Conservation (phyloP, 2,329 filamentous ascomycete genomes). For the Parafenestella ontariensis region DNA sequence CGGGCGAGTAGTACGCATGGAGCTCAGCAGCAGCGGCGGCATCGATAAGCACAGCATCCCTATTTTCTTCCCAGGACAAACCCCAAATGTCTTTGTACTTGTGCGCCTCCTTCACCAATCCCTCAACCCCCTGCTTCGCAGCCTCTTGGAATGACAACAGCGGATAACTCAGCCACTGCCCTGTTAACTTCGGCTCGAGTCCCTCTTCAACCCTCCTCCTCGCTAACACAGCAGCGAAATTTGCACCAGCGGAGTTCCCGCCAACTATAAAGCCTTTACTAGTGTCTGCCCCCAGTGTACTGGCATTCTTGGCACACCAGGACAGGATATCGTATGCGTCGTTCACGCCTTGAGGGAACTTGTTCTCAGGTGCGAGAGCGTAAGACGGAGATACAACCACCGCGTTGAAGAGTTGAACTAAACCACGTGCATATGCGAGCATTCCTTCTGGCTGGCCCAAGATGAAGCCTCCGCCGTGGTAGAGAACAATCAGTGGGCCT, state of each 20-base stretch:
- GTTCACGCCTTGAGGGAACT: slow-evolving; percentile 57
- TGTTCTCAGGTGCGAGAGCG: slow-evolving; percentile 58
- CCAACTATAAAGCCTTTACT: slow-evolving; percentile 51
- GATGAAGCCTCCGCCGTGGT: slow-evolving; percentile 7
- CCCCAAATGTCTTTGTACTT: slow-evolving; percentile 8
- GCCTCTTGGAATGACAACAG: not conserved
- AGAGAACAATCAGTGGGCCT: slow-evolving; percentile 9
- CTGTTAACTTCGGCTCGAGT: slow-evolving; percentile 9
- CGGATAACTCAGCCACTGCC: slow-evolving; percentile 8
- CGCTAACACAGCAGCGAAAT: slow-evolving; percentile 17
- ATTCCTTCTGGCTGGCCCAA: slow-evolving; percentile 1
- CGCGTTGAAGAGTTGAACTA: slow-evolving; percentile 11
- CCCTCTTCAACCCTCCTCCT: slow-evolving; percentile 8
- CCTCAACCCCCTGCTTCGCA: not conserved
- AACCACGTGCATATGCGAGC: slow-evolving; percentile 1
- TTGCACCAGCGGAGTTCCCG: slow-evolving; percentile 56
- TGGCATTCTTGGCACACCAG: slow-evolving; percentile 35
- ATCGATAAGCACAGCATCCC: slow-evolving; percentile 12
- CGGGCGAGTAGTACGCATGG: not conserved
- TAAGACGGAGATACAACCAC: slow-evolving; percentile 60
- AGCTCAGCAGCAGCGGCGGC: not conserved
- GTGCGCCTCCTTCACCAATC: slow-evolving; percentile 1
- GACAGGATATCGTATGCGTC: slow-evolving; percentile 57
- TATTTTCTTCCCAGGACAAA: slow-evolving; percentile 7
- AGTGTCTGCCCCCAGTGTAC: slow-evolving; percentile 8